phyloP scores from a whole-genome alignment of 2,329 filamentous ascomycete species.

The Lizonia empirigonia region DNA sequence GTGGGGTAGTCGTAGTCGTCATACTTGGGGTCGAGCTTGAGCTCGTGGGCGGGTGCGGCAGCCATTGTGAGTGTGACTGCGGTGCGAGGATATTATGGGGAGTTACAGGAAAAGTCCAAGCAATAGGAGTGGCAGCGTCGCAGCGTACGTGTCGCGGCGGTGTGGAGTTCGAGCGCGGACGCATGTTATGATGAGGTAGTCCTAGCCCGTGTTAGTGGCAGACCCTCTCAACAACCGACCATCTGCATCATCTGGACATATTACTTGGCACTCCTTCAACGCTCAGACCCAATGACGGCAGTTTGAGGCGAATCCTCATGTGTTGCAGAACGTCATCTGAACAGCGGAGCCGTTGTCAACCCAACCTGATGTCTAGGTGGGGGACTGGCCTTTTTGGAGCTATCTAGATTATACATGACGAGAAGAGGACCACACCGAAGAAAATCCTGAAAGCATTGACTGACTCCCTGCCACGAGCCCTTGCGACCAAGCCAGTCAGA shows the following conservation, averaged over 20 bases:
- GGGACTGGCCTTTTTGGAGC: conserved; percentile 35
- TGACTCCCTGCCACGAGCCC: conserved; percentile 21
- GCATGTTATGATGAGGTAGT: conserved; percentile 38
- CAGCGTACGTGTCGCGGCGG: conserved; percentile 17
- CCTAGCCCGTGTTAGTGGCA: conserved; percentile 34
- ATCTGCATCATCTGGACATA: conserved; percentile 11
- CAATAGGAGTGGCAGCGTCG: conserved; percentile 17
- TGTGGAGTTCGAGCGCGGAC: conserved; percentile 26
- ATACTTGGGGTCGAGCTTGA: conserved; percentile 81
- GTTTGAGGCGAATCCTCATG: background rate
- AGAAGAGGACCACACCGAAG: conserved; percentile 29
- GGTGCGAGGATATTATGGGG: conserved; percentile 1
- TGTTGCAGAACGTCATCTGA: conserved; percentile 6
- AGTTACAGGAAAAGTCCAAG: conserved; percentile 14
- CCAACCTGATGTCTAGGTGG: conserved; percentile 25
- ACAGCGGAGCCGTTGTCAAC: conserved; percentile 28
- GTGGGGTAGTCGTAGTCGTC: conserved; percentile 95
- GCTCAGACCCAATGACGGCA: conserved; percentile 21
- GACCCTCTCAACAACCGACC: conserved; percentile 11
- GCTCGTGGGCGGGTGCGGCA: conserved; percentile 33
- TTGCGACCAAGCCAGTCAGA: conserved; percentile 20
- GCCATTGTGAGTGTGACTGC: conserved; percentile 38
- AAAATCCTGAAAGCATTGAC: conserved; percentile 4
- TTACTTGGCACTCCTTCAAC: conserved; percentile 15
- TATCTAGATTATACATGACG: conserved; percentile 42